Base-by-base conservation (phyloP, 78 protist species). In the Parvularia atlantis region DNA sequence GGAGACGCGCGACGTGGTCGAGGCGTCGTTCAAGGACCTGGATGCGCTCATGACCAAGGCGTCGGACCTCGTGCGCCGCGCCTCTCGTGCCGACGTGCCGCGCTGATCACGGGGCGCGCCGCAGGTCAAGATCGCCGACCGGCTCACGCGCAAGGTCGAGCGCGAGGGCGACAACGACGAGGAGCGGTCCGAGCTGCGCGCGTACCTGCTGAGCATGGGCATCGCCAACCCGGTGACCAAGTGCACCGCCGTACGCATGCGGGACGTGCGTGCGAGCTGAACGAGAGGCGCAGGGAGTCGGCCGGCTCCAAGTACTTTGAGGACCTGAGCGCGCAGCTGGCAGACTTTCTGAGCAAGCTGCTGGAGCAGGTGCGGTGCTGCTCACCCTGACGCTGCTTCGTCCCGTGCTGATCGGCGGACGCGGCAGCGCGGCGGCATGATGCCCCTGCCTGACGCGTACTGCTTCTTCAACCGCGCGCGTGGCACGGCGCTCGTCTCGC, bases 401-500 rank as follows among this genome's bases (percentile, higher is more conserved):
- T n/a, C n/a, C n/a, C n/a, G n/a, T n/a, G n/a, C n/a, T n/a, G n/a
- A n/a, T n/a, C n/a, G n/a, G n/a, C n/a, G n/a, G n/a, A n/a, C n/a
- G n/a, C n/a, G n/a, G n/a, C n/a, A n/a, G n/a, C n/a, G n/a, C n/a
- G 41, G 69, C 48, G 89, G 89, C n/a, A 68, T 78, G 36, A 26
- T 84, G 28, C 6, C 89, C 26, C 67, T 81, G 30, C 17, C 43
- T 30, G 89, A 84, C 54, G 84, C 44, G 19, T 84, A 67, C 30
- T 80, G 85, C 58, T 14, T 84, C 24, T 84, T 66, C 69, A 84
- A 84, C 70, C 59, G 86, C 28, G 89, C 89, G 37, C 39, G 89
- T 2, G 89, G 89, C 26, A 81, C 83, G n/a, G 89, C 63, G 39
- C 33, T 84, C 37, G 58, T 83, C 4, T 74, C 82, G 3, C 84